phyloP scores from a whole-genome alignment of 345 rosid species.

The Anacardium occidentale region DNA sequence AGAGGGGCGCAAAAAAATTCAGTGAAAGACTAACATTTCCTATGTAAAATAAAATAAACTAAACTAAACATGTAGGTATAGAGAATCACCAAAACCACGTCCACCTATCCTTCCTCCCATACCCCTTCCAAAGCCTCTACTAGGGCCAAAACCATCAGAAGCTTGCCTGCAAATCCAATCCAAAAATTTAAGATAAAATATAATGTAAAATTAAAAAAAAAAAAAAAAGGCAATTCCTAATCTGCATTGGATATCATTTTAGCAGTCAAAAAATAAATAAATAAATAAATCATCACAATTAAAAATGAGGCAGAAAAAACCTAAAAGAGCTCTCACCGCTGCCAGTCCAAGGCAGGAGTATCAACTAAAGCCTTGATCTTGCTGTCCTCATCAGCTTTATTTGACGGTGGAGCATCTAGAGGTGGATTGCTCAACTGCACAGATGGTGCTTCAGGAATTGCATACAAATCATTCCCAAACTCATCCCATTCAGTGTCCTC shows the following conservation, averaged over 20 bases:
- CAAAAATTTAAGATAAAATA: conserved; percentile 5
- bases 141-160: conserved; percentile 75
- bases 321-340: conserved; percentile 57
- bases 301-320: conserved; percentile 7
- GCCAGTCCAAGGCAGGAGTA: conserved; percentile 98
- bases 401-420: conserved; percentile 58
- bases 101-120: conserved; percentile 88
- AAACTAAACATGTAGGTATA: conserved; percentile 13
- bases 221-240: background rate
- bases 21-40: background rate
- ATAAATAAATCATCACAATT: conserved; percentile 6
- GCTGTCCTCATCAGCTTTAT: conserved; percentile 88
- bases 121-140: conserved; percentile 96
- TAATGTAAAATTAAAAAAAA: background rate
- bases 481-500: conserved; percentile 93
- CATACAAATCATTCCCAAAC: conserved; percentile 91
- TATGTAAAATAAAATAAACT: background rate
- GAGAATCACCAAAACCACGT: conserved; percentile 88
- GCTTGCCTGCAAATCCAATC: conserved; percentile 63
- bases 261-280: background rate
- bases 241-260: background rate
- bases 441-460: conserved; percentile 67
- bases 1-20: background rate
- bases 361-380: conserved; percentile 88
- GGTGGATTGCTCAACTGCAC: conserved; percentile 49